Conservation (phyloP, 176 grass and related monocot species). For the Cenchrus fungigraminus region DNA sequence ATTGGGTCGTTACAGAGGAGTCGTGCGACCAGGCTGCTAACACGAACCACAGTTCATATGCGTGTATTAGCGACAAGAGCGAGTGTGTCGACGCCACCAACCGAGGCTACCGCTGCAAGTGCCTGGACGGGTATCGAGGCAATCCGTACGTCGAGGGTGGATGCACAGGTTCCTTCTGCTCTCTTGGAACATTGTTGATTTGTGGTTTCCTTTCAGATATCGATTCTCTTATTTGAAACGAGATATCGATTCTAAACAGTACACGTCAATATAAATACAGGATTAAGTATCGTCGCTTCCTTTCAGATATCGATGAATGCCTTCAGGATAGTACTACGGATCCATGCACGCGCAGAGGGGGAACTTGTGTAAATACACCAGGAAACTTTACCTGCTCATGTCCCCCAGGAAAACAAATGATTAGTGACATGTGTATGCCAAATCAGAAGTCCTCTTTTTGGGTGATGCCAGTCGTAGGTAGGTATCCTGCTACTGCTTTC, state of each 20-base stretch:
- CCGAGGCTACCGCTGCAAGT: not conserved
- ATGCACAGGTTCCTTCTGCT: constrained; percentile 1
- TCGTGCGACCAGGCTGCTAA: not conserved
- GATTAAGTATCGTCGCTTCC: not conserved
- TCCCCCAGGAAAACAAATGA: not conserved
- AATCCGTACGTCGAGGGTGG: constrained; percentile 12
- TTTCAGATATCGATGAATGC: constrained; percentile 43
- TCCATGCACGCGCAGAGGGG: not conserved
- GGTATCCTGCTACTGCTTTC: not conserved
- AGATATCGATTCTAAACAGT: no score
- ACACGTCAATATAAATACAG: not conserved
- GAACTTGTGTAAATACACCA: not conserved
- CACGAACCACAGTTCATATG: not conserved
- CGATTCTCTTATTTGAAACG: no score
- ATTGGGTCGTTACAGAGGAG: not conserved
- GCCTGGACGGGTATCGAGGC: not conserved
- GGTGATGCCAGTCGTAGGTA: not conserved
- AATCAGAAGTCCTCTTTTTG: not conserved
- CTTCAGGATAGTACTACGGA: not conserved
- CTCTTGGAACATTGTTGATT: not conserved
- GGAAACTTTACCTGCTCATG: not conserved
- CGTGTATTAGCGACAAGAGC: not conserved
- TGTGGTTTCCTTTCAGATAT: no score
- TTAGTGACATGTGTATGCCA: not conserved
- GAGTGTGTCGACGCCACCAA: not conserved